A percentile compares a stretch with the other conserved stretches of the same genome.
phyloP scores from a whole-genome alignment of 2,329 filamentous ascomycete genomes.

The Aspergillus intermedius region DNA sequence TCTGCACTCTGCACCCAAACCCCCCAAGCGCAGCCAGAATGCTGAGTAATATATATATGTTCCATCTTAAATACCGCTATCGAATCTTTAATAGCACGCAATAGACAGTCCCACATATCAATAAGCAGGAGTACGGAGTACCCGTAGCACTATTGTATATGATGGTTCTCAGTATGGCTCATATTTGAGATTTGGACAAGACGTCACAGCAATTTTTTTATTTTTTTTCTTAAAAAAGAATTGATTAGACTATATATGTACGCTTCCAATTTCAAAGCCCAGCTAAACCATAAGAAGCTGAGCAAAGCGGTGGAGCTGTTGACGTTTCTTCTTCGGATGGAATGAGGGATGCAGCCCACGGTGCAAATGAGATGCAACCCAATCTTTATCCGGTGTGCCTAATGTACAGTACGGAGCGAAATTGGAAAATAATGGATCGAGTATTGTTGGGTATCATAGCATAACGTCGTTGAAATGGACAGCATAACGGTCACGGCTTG shows the following conservation, averaged over 20 bases:
- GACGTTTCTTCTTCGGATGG: conserved; percentile 17
- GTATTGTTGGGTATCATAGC: conserved; percentile 15
- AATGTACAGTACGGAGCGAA: neutral
- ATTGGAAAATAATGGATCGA: neutral
- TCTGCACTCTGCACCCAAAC: no score
- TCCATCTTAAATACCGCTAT: no score
- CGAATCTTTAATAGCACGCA: no score
- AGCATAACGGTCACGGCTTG: conserved; percentile 15
- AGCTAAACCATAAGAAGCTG: conserved; percentile 6
- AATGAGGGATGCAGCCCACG: conserved; percentile 19
- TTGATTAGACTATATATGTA: conserved; percentile 5
- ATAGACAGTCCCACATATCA: no score
- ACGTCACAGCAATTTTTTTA: no score
- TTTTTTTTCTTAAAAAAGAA: no score
- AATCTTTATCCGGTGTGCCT: conserved; percentile 16
- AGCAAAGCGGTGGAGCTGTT: conserved; percentile 14
- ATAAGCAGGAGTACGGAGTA: no score
- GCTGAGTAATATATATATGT: no score
- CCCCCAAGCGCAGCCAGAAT: no score
- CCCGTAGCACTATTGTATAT: no score
- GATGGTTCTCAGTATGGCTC: no score
- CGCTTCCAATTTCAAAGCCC: conserved; percentile 14
- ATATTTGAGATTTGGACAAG: no score
- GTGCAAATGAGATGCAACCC: conserved; percentile 13
- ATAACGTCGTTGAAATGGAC: neutral